Base-by-base conservation (phyloP, 1,139 yeast species). In the Nakaseomyces glabratus region DNA sequence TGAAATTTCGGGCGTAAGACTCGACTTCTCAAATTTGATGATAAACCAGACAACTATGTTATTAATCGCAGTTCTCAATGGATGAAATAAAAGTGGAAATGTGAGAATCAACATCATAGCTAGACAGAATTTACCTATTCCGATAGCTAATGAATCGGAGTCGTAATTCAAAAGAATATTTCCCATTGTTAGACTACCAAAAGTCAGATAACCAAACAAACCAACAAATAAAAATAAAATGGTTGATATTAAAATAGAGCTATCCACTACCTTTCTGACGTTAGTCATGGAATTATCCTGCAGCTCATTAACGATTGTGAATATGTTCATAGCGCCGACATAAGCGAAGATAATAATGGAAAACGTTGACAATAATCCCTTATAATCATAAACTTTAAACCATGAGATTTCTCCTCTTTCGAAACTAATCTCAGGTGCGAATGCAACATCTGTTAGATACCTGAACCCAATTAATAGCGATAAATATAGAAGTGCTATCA, bases 251-350 rank as follows among this genome's bases (percentile, higher is more conserved):
- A 63, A 53, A 30, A 84, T 66, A 2, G 93, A 75, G 4, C 66
- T 45, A 31, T 63, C 58, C 28, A 80, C 65, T 34, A 90, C 73
- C n/a, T 48, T 55, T 6, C 68, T 50, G 33, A 80, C 65, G 34
- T 71, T 69, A 4, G 57, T 41, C 39, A 76, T 57, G 0, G 78
- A 61, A 44, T 76, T 77, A 43, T 73, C 71, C 32, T 61, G 60
- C 33, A 90, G 66, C 60, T 90, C 99, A 52, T 86, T 84, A 50
- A 86, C 73, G 36, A 88, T 82, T 7, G 95, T 79, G 58, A 82
- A 88, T 77, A 90, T 81, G 57, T 80, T 90, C 63, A 90, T 96
- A 46, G 90, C 93, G 43, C 97, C 93, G 1, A 97, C 88, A 58
- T 76, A 93, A 3, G 97, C 97, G 63, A 93, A 85, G 12, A 90